These are phyloP conservation scores for Populus deltoides DNA, from an alignment of 345 rosid species.

Conservation along the genomic window DNA sequence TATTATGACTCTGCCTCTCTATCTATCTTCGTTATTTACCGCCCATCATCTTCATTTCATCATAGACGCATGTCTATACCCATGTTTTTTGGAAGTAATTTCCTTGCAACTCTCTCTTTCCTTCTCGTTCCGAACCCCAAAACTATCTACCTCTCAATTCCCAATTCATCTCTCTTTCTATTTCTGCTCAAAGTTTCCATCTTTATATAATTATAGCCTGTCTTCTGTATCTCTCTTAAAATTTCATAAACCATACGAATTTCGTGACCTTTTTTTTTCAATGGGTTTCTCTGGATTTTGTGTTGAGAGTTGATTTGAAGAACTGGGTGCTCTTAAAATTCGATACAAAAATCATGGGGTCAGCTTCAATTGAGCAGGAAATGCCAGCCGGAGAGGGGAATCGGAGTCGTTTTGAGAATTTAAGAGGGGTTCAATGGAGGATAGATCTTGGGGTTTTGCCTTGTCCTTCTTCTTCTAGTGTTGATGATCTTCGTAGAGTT, in stretches of 20 bases:
- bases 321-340: background rate
- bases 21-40: background rate
- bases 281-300: background rate
- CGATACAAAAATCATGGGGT: background rate
- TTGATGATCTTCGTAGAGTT: constrained; percentile 75
- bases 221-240: background rate
- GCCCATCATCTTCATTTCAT: background rate
- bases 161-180: background rate
- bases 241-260: background rate
- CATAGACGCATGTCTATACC: too few relatives aligned
- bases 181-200: background rate
- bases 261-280: background rate
- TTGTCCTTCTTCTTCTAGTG: constrained; percentile 42
- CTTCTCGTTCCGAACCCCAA: background rate
- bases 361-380: background rate
- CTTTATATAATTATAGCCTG: background rate
- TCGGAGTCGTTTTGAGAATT: constrained; percentile 35
- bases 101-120: background rate
- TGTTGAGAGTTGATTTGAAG: background rate
- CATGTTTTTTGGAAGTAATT: background rate
- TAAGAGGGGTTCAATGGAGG: constrained; percentile 88
- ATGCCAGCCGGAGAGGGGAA: background rate
- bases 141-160: background rate
- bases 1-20: background rate
- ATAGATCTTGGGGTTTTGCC: constrained; percentile 80